phyloP scores from a whole-genome alignment of 805 yeast genomes.

The Ogataea nakhonphanomensis region DNA sequence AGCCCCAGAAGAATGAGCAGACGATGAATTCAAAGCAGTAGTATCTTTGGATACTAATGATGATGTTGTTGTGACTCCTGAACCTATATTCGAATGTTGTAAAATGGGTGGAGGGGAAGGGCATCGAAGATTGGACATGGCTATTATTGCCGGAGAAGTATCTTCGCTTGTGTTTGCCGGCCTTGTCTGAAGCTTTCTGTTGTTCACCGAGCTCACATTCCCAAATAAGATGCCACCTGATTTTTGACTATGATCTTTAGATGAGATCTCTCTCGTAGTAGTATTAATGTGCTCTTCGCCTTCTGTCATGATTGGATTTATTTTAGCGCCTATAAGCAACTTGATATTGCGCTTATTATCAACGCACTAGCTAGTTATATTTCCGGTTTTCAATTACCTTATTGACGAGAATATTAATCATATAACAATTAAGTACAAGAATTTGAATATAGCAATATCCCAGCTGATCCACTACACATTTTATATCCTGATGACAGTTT shows the following conservation, averaged over 20 bases:
- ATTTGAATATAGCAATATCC: constrained; percentile 1
- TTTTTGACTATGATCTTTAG: no score
- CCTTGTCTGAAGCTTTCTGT: constrained; percentile 18
- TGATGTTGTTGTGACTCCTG: no score
- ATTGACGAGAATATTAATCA: no score
- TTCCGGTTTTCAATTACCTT: no score
- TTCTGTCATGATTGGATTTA: no score
- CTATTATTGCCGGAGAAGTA: constrained; percentile 50
- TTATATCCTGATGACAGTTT: neutral
- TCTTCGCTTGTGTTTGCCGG: constrained; percentile 15
- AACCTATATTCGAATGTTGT: constrained; percentile 26
- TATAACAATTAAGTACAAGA: no score
- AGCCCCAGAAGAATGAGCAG: neutral
- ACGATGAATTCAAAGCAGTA: constrained; percentile 1
- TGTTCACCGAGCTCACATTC: constrained; percentile 11
- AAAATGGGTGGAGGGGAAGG: constrained; percentile 75
- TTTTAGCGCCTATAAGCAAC: no score
- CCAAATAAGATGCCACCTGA: no score
- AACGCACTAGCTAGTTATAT: no score
- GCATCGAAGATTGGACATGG: constrained; percentile 56
- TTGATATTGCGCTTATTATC: no score
- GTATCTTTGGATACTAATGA: neutral
- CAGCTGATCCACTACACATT: neutral
- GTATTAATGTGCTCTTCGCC: no score
- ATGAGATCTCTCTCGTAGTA: no score